Evolutionary conservation across 768 basidiomycete species (phyloP), one percentile per base, ranked within the genome.

Genomic region (Auricularia auricula-judae): DNA sequence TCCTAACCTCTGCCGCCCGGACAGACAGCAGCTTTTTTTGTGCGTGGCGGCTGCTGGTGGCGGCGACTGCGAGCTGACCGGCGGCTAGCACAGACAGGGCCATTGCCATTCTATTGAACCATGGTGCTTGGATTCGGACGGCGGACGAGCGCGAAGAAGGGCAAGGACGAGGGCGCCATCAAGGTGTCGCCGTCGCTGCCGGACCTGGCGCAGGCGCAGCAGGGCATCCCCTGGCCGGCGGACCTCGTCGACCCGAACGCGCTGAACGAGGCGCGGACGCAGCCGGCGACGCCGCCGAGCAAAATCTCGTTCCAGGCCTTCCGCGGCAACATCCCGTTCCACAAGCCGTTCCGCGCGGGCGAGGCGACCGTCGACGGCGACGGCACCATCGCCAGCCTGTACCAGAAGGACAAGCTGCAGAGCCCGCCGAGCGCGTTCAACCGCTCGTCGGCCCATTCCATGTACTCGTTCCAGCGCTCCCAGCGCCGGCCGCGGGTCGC

Each of bases 221-320:
- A 85, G 70, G 88, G 86, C 42, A 88, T 91, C 44, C 87, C 87
- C 64, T 93, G 91, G 91, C 91, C 91, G 29, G 87, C 87, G 75
- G 81, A 86, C 74, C 82, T 93, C 42, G 85, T 93, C 51, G 88
- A 93, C 71, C 78, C 88, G 66, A 78, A 66, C 44, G 64, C 62
- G 18, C 82, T 47, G 82, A 84, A 65, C 82, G 89, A 65, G 82
- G 84, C 39, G 74, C 70, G 75, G 53, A 58, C 35, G 36, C 29
- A 29, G 18, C 23, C 12, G 76, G 62, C 70, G 67, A 84, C 82
- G 87, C 86, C 85, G 86, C 87, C 81, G 67, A 86, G 86, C 70
- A 42, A 42, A 42, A 86, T 88, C 74, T 81, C 85, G 69, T 91
- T 91, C 81, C 89, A 88, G 83, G 89, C 90, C 58, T 90, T 89